A percentile compares a stretch with the other conserved stretches of the same genome.
These are phyloP conservation scores for Henningerozyma blattae DNA, from an alignment of 805 yeast genomes.

Conservation along the genomic window DNA sequence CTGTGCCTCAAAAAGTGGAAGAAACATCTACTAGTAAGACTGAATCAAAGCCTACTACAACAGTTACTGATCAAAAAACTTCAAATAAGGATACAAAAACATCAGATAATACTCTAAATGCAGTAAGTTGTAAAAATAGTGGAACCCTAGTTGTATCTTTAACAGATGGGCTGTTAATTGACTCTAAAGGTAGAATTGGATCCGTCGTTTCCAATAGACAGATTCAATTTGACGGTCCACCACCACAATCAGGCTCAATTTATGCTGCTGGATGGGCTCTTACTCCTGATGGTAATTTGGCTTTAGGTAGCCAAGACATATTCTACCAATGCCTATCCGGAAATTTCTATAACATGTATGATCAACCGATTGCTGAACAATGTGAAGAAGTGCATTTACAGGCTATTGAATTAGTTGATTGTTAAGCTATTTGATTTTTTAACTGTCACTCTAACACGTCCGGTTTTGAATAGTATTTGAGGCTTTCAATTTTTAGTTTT, in stretches of 20 bases:
- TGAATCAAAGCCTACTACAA: too few species aligned
- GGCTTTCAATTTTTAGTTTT: too few species aligned
- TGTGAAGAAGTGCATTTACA: slow-evolving; percentile 52
- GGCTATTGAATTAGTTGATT: slow-evolving; percentile 44
- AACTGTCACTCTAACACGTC: too few species aligned
- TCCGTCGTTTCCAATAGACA: slow-evolving; percentile 75
- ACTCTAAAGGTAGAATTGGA: slow-evolving; percentile 56
- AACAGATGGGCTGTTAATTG: slow-evolving; percentile 36
- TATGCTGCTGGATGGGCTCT: slow-evolving; percentile 58
- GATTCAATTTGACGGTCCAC: slow-evolving; percentile 79
- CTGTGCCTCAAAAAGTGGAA: too few species aligned
- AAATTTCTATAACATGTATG: slow-evolving; percentile 68
- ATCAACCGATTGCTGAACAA: slow-evolving; percentile 46
- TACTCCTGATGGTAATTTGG: slow-evolving; percentile 45
- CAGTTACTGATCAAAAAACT: too few species aligned
- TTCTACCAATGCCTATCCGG: slow-evolving; percentile 73
- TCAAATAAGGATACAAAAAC: too few species aligned
- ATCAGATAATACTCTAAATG: too few species aligned
- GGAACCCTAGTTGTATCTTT: slow-evolving; percentile 37
- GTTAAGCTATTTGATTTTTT: too few species aligned
- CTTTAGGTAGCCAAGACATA: slow-evolving; percentile 45
- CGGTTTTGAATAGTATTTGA: too few species aligned
- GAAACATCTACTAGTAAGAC: too few species aligned
- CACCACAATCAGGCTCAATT: slow-evolving; percentile 71
- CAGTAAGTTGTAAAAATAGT: slow-evolving; percentile 23